Evolutionary conservation across 169 alveolate genomes (phyloP), one percentile per base, ranked within the genome.

Genomic region (Theileria sp.): DNA sequence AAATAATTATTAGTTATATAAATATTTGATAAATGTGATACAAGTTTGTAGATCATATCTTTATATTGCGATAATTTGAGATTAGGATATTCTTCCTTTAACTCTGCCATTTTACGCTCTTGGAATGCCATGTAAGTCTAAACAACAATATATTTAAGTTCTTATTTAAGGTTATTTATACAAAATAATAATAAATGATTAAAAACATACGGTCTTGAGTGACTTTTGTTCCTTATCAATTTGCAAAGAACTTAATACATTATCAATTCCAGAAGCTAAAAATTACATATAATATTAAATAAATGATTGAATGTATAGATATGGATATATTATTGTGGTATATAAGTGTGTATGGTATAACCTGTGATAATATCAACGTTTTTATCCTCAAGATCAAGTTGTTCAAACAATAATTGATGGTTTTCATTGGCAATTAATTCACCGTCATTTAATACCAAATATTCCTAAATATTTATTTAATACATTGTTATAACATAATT

Each of bases 11-110:
- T 17, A 58, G 1, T 58, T 58, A 21, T 25, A 58, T 58, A 19
- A 58, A 3, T 58, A 25, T 58, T 25, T 25, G 67, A 5, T 25
- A 15, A 23, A 17, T 10, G 79, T 64, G 86, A 30, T 71, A 91
- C 94, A 81, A 80, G 87, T 72, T 91, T 91, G 88, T 86, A 87
- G 10, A 91, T 77, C 80, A 91, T 91, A 65, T 91, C 92, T 86
- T 91, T 91, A 78, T 80, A 91, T 77, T 91, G 94, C 19, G 94
- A 91, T 56, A 79, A 69, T 64, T 91, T 91, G 36, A 91, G 80
- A 32, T 86, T 88, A 30, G 92, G 92, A 73, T 91, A 79, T 79
- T 91, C 87, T 26, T 56, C 87, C 83, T 87, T 87, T 54, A 91
- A 71, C 68, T 87, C 88, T 2, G 91, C 92, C 87, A 91, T 81